phyloP scores from a whole-genome alignment of 2,329 filamentous ascomycete genomes.

The Microascus cirrosus region DNA sequence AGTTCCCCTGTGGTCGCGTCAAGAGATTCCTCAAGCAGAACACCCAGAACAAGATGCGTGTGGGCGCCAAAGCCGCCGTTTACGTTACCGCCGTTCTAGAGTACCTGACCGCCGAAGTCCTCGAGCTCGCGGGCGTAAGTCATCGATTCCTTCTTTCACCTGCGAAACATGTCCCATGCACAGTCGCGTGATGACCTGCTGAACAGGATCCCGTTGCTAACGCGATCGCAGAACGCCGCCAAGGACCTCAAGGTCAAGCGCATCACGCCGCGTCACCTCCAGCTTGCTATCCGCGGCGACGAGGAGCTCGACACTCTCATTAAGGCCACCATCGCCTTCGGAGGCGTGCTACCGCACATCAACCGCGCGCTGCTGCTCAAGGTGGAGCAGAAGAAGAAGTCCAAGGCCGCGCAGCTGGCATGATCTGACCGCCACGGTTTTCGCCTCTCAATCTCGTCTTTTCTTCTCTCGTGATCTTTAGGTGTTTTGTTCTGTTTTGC shows the following conservation, averaged over 20 bases:
- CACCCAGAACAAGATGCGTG: slow-evolving; percentile 99
- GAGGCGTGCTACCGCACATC: slow-evolving; percentile 97
- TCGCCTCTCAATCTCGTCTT: background rate
- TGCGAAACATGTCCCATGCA: background rate
- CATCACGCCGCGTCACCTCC: slow-evolving; percentile 94
- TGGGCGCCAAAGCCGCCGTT: slow-evolving; percentile 95
- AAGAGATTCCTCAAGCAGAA: slow-evolving; percentile 99
- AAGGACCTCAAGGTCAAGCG: slow-evolving; percentile 99
- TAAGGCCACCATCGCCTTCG: slow-evolving; percentile 93
- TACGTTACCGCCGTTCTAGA: slow-evolving; percentile 97
- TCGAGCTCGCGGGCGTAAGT: slow-evolving; percentile 85
- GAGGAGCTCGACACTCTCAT: slow-evolving; percentile 97
- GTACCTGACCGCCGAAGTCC: slow-evolving; percentile 94
- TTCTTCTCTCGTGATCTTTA: background rate
- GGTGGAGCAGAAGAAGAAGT: slow-evolving; percentile 96
- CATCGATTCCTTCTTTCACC: slow-evolving; percentile 5
- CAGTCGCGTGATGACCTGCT: background rate
- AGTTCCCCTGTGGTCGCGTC: slow-evolving; percentile 99
- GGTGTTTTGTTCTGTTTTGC: background rate
- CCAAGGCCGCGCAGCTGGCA: slow-evolving; percentile 24
- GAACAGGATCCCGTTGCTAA: slow-evolving; percentile 8
- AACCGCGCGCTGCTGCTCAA: slow-evolving; percentile 92
- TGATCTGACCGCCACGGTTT: background rate
- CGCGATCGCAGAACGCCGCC: slow-evolving; percentile 64
- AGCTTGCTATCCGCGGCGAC: slow-evolving; percentile 95